Evolutionary conservation across 2,329 filamentous ascomycete species (phyloP).

Genomic region (Xylaria sp.): DNA sequence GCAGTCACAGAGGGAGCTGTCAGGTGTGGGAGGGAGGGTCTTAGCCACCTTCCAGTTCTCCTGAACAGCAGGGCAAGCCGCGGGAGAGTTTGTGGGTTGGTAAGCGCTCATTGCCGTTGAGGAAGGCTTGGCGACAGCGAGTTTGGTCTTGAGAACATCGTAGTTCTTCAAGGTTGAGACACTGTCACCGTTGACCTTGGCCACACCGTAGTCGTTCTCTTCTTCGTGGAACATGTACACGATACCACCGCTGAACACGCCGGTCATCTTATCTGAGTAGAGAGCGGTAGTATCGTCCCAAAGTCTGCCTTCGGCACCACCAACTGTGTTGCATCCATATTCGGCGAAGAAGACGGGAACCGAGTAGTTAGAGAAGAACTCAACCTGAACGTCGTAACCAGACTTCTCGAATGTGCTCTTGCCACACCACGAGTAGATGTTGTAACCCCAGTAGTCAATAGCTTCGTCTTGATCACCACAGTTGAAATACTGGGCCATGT

Average conservation of each 20-base stretch:
- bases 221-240: constrained; percentile 89
- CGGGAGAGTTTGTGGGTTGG: constrained; percentile 70
- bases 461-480: constrained; percentile 68
- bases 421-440: constrained; percentile 89
- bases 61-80: constrained; percentile 69
- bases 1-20: constrained; percentile 74
- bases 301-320: constrained; percentile 63
- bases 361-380: constrained; percentile 77
- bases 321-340: constrained; percentile 76
- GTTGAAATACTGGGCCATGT: constrained; percentile 80
- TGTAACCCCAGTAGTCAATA: constrained; percentile 88
- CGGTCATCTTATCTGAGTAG: constrained; percentile 74
- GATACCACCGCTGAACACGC: constrained; percentile 81
- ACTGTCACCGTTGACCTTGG: constrained; percentile 59
- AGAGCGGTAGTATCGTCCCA: constrained; percentile 77
- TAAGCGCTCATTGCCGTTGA: constrained; percentile 69
- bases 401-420: constrained; percentile 71
- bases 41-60: constrained; percentile 68
- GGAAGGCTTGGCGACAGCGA: constrained; percentile 67
- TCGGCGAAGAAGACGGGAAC: constrained; percentile 85
- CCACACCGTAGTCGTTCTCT: constrained; percentile 75
- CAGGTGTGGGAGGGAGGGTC: constrained; percentile 76
- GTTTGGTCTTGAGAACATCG: constrained; percentile 68
- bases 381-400: constrained; percentile 74
- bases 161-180: constrained; percentile 73